Conservation (phyloP, 192 early-diverging fungal species). For the Coemansia sp. region DNA sequence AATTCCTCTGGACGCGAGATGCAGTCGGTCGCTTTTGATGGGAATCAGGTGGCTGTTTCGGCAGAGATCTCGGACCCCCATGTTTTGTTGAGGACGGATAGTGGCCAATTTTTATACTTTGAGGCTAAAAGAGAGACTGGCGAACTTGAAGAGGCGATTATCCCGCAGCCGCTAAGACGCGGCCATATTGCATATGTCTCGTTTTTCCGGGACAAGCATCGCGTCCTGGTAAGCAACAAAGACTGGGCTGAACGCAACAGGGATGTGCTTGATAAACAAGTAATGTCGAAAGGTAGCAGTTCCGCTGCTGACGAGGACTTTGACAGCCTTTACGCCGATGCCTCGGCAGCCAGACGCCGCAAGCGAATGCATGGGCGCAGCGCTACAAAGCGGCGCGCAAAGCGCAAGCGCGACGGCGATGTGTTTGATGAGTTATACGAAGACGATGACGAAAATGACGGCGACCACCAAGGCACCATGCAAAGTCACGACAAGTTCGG, state of each 20-base stretch:
- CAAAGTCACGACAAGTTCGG: not conserved
- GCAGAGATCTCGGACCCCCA: constrained; percentile 82
- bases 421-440: constrained; percentile 42
- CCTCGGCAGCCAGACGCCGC: constrained; percentile 15
- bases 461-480: not conserved
- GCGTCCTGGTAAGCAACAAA: constrained; percentile 27
- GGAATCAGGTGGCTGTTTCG: constrained; percentile 60
- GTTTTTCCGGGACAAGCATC: constrained; percentile 43
- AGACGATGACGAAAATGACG: constrained; percentile 52
- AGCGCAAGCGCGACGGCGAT: constrained; percentile 19
- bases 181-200: constrained; percentile 18
- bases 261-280: constrained; percentile 10
- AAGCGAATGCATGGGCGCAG: constrained; percentile 14
- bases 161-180: constrained; percentile 13
- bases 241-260: constrained; percentile 43
- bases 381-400: constrained; percentile 8
- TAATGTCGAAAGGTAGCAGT: not conserved
- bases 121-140: constrained; percentile 59
- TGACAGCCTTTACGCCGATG: constrained; percentile 46
- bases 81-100: constrained; percentile 70
- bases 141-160: constrained; percentile 14
- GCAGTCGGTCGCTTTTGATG: constrained; percentile 23
- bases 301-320: constrained; percentile 22
- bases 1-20: constrained; percentile 56
- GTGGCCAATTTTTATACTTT: constrained; percentile 64